Percentiles rank a stretch among this genome's conserved stretches.
phyloP scores from a whole-genome alignment of 1,284 basidiomycete species.

The Rhodotorula sp. region DNA sequence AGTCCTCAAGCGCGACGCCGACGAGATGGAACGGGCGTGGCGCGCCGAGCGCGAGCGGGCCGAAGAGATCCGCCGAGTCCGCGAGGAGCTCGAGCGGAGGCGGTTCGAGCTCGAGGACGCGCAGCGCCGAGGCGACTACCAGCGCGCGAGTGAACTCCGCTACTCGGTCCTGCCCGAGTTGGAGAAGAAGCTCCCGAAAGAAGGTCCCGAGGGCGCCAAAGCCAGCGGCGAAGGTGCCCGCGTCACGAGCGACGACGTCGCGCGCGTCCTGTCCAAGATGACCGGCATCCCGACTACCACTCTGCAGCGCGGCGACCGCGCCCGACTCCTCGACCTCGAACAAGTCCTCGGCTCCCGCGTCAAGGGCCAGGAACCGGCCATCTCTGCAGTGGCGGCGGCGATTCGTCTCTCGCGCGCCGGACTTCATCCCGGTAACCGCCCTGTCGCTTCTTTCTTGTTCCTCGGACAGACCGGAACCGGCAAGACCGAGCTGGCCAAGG shows the following conservation, averaged over 20 bases:
- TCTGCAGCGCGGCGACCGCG: conserved; percentile 81
- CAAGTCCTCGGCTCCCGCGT: conserved; percentile 70
- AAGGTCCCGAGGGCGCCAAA: conserved; percentile 62
- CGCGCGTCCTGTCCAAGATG: conserved; percentile 67
- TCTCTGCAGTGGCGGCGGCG: conserved; percentile 77
- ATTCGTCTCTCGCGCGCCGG: conserved; percentile 88
- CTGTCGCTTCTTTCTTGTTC: conserved; percentile 89
- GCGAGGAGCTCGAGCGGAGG: conserved; percentile 76
- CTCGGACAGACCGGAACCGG: conserved; percentile 74
- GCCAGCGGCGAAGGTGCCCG: conserved; percentile 59
- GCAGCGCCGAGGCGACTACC: conserved; percentile 75
- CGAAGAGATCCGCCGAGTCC: conserved; percentile 72
- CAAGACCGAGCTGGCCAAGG: conserved; percentile 85
- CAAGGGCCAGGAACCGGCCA: conserved; percentile 83
- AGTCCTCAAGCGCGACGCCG: conserved; percentile 63
- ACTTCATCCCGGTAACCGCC: conserved; percentile 77
- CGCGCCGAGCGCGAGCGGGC: conserved; percentile 72
- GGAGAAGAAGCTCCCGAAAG: conserved; percentile 69
- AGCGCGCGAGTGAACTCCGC: conserved; percentile 60
- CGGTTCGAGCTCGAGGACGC: conserved; percentile 79
- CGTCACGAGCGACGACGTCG: conserved; percentile 84
- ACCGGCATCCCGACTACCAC: conserved; percentile 91
- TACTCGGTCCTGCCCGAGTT: conserved; percentile 82
- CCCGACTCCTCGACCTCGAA: conserved; percentile 91
- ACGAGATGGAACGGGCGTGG: conserved; percentile 68